Evolutionary conservation across 345 rosid genomes (phyloP).

Genomic region (Gossypium rotundifolium): DNA sequence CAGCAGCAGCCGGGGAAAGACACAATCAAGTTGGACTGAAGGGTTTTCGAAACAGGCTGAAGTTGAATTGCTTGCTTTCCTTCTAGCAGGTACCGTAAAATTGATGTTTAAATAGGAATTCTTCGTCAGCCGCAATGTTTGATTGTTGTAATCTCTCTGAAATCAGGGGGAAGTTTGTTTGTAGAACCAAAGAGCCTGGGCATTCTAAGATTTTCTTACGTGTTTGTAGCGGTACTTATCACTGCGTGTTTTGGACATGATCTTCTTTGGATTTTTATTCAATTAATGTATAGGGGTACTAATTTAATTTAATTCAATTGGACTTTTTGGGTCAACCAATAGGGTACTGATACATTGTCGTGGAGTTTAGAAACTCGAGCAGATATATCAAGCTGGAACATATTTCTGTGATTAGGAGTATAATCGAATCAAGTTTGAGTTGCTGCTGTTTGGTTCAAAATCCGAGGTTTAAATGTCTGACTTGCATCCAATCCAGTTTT

Average conservation of each 20-base stretch:
- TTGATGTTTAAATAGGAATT: background rate
- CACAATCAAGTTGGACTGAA: constrained; percentile 27
- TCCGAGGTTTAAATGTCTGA: no score
- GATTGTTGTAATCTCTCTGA: background rate
- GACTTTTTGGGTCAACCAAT: background rate
- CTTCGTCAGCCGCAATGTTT: background rate
- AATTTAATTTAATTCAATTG: constrained; percentile 4
- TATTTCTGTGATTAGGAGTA: no score
- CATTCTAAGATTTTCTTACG: background rate
- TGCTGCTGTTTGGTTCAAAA: no score
- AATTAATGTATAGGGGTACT: constrained; percentile 7
- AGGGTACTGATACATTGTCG: background rate
- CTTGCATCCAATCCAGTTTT: no score
- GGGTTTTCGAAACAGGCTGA: background rate
- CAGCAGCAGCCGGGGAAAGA: constrained; percentile 19
- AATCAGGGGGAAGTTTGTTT: background rate
- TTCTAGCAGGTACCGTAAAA: background rate
- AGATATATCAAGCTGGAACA: no score
- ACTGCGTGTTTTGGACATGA: background rate
- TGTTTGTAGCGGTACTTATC: background rate
- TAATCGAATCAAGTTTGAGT: no score
- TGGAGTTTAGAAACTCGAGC: no score
- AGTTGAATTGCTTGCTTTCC: background rate
- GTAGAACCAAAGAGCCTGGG: background rate
- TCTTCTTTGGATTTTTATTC: background rate